A percentile compares a stretch with the other conserved stretches of the same genome.
phyloP scores from a whole-genome alignment of 2,329 filamentous ascomycete species.

The Hymenoscyphus albidus region DNA sequence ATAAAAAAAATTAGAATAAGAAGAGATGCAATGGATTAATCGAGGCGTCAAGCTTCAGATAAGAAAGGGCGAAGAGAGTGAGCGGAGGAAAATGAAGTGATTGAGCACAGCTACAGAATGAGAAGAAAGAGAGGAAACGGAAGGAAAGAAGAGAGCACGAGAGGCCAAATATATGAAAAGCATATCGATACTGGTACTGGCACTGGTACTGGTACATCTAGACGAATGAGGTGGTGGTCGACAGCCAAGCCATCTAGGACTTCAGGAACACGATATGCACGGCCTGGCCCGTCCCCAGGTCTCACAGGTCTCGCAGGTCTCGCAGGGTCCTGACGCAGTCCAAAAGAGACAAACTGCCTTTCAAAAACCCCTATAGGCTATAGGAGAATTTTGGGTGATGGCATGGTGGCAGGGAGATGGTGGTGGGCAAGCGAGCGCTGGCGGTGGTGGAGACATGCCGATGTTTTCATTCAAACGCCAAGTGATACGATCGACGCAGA shows the following conservation, averaged over 20 bases:
- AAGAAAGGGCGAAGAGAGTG: constrained; percentile 14
- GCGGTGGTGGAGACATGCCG: constrained; percentile 24
- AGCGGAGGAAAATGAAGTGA: constrained; percentile 17
- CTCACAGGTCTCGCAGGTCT: neutral
- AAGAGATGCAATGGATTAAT: constrained; percentile 14
- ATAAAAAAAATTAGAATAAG: constrained; percentile 2
- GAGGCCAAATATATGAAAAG: constrained; percentile 26
- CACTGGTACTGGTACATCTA: too few relatives aligned
- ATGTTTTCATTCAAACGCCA: constrained; percentile 29
- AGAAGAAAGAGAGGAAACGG: constrained; percentile 9
- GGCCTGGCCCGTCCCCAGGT: constrained; percentile 18
- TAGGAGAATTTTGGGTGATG: neutral
- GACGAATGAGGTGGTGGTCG: neutral
- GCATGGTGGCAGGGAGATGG: neutral
- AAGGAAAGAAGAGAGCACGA: constrained; percentile 15
- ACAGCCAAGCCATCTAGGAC: constrained; percentile 13
- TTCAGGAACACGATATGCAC: constrained; percentile 13
- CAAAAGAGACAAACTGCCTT: neutral
- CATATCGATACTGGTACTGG: constrained; percentile 6
- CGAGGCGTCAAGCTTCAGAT: constrained; percentile 32
- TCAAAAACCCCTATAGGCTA: neutral
- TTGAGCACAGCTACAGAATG: constrained; percentile 29
- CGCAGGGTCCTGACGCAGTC: neutral
- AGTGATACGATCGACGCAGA: constrained; percentile 26
- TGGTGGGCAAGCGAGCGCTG: constrained; percentile 7